A percentile compares a stretch with the other conserved stretches of the same genome.
Conservation (phyloP, 257 asterid species). For the Solanum lycopersicoides region DNA sequence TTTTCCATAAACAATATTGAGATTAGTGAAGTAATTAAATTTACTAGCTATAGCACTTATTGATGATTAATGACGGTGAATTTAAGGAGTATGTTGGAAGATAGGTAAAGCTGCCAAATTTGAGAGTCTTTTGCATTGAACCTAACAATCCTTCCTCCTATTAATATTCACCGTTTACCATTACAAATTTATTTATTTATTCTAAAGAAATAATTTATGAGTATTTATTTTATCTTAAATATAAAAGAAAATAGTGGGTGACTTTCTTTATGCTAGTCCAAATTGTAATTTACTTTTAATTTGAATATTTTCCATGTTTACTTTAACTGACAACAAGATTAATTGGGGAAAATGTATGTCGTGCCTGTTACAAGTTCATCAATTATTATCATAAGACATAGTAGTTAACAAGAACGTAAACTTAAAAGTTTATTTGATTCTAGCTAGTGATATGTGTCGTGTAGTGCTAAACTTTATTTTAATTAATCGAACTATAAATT, state of each 20-base stretch:
- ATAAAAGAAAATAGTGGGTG: neutral
- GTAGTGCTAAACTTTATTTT: neutral
- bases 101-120: neutral
- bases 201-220: neutral
- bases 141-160: neutral
- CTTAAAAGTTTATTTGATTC: neutral
- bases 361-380: neutral
- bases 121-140: neutral
- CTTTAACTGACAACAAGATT: neutral
- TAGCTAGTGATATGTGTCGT: too few species aligned
- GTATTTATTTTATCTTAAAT: neutral
- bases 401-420: neutral
- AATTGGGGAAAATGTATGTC: neutral
- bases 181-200: neutral
- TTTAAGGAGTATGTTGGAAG: neutral
- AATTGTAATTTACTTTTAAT: neutral
- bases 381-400: neutral
- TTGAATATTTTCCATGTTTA: neutral
- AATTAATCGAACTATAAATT: neutral
- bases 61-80: neutral
- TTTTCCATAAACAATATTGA: neutral
- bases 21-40: neutral
- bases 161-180: neutral
- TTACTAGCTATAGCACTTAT: neutral
- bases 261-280: neutral